Conservation (phyloP, 2,329 filamentous ascomycete genomes). For the Tothia fuscella region DNA sequence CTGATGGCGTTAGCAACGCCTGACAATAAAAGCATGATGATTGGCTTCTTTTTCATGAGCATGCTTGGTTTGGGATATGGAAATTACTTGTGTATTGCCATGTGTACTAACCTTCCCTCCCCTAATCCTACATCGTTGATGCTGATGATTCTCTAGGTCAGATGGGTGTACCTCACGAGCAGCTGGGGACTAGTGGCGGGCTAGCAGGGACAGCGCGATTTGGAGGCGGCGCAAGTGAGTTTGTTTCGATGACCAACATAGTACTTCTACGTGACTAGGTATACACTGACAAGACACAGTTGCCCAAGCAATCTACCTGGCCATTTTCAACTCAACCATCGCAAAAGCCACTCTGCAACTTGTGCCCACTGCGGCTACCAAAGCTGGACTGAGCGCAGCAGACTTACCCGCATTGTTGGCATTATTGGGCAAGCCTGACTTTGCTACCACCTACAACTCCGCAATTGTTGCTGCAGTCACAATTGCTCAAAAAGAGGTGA, state of each 20-base stretch:
- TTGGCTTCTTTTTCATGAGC: slow-evolving; percentile 32
- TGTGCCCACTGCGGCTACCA: background rate
- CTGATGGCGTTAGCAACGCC: slow-evolving; percentile 31
- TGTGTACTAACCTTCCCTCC: no score
- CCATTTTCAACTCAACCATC: slow-evolving; percentile 24
- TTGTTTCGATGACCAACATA: no score
- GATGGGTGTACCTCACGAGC: slow-evolving; percentile 33
- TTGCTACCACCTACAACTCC: background rate
- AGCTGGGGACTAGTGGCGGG: slow-evolving; percentile 31
- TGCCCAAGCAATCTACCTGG: slow-evolving; percentile 28
- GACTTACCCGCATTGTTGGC: background rate
- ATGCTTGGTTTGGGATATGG: slow-evolving; percentile 34
- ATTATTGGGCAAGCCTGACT: background rate
- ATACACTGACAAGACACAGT: slow-evolving; percentile 17
- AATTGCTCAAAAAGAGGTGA: background rate
- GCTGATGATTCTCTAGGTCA: no score
- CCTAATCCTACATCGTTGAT: no score
- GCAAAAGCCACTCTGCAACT: no score
- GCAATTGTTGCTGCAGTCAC: background rate
- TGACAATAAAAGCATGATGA: slow-evolving; percentile 30
- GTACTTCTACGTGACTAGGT: no score
- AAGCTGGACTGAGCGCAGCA: background rate
- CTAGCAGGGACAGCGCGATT: slow-evolving; percentile 30
- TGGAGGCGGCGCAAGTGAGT: slow-evolving; percentile 29
- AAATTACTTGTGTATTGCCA: slow-evolving; percentile 32